A percentile compares a stretch with the other conserved stretches of the same genome.
Evolutionary conservation across 306 rosid genomes (phyloP).

Genomic region (Lathyrus aphaca): DNA sequence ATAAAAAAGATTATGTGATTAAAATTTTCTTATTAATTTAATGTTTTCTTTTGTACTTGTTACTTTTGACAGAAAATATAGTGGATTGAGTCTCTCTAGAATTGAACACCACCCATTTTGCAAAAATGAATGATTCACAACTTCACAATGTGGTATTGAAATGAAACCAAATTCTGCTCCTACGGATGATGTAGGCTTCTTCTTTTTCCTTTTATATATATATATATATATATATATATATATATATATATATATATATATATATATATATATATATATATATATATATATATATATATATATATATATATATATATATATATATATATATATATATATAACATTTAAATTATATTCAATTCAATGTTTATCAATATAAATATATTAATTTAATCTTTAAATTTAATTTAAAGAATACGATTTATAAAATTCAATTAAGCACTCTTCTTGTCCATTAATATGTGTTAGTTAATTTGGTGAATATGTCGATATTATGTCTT

Average conservation of each 20-base stretch:
- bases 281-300: no score
- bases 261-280: no score
- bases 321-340: no score
- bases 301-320: no score
- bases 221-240: no score
- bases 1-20: neutral
- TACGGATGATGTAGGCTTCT: constrained; percentile 9
- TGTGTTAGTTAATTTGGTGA: constrained; percentile 1
- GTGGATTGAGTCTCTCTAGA: neutral
- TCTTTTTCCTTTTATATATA: constrained; percentile 1
- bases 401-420: no score
- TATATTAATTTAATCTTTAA: no score
- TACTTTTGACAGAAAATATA: neutral
- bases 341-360: no score
- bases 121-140: constrained; percentile 12
- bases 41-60: neutral
- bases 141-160: neutral
- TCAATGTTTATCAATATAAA: no score
- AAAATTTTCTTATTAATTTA: neutral
- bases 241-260: no score
- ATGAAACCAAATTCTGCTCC: neutral
- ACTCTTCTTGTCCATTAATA: neutral
- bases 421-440: neutral
- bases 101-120: neutral
- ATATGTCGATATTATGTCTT: constrained; percentile 62